These are phyloP conservation scores for Ceratobasidium sp. DNA, from an alignment of 1,284 basidiomycete genomes.

Conservation along the genomic window DNA sequence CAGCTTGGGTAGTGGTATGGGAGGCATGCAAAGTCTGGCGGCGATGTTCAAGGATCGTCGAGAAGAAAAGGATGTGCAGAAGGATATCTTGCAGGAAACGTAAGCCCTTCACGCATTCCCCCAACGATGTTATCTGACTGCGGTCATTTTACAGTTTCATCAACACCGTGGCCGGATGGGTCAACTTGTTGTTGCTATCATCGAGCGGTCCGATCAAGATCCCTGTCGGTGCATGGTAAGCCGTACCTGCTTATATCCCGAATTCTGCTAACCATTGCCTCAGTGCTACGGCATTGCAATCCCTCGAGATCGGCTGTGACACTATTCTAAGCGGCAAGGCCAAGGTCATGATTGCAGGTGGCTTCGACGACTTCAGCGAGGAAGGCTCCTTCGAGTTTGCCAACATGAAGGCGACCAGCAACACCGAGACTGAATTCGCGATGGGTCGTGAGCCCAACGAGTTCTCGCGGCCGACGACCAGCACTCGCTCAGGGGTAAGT, in stretches of 20 bases:
- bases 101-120: slow-evolving; percentile 60
- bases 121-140: slow-evolving; percentile 35
- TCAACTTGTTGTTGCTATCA: slow-evolving; percentile 93
- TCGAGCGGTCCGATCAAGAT: slow-evolving; percentile 98
- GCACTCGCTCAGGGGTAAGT: slow-evolving; percentile 89
- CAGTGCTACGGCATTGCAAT: slow-evolving; percentile 96
- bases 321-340: slow-evolving; percentile 95
- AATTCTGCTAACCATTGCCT: slow-evolving; percentile 20
- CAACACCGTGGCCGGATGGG: slow-evolving; percentile 98
- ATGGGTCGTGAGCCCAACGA: slow-evolving; percentile 99
- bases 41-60: slow-evolving; percentile 99
- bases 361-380: slow-evolving; percentile 97
- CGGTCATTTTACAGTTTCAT: slow-evolving; percentile 76
- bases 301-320: slow-evolving; percentile 97
- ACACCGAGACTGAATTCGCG: slow-evolving; percentile 95
- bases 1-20: slow-evolving; percentile 96
- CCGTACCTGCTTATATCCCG: slow-evolving; percentile 38
- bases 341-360: slow-evolving; percentile 99
- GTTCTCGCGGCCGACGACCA: slow-evolving; percentile 97
- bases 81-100: slow-evolving; percentile 98
- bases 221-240: slow-evolving; percentile 96
- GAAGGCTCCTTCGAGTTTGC: slow-evolving; percentile 98
- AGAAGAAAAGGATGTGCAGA: slow-evolving; percentile 97
- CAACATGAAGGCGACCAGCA: slow-evolving; percentile 99
- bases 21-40: slow-evolving; percentile 88